phyloP scores from a whole-genome alignment of 1,139 yeast species.

The Hyphopichia khmerensis region DNA sequence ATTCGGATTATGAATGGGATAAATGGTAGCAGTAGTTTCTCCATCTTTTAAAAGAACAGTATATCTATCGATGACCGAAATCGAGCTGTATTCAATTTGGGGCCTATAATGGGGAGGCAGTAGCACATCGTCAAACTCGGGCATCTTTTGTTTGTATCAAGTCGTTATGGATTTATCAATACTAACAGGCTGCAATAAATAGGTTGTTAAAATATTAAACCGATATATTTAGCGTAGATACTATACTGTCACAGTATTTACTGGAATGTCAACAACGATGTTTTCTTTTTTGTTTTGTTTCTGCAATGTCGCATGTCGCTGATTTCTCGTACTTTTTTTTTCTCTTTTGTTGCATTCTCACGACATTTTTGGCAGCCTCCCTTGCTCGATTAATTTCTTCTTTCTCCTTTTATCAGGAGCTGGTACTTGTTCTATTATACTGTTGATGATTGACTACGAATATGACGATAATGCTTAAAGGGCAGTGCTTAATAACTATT shows the following conservation, averaged over 20 bases:
- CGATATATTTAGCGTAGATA: constrained; percentile 12
- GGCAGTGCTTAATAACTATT: too few relatives aligned
- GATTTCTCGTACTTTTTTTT: too few relatives aligned
- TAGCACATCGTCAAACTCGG: constrained; percentile 37
- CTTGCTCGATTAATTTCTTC: too few relatives aligned
- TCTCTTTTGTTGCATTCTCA: too few relatives aligned
- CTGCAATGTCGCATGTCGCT: neutral
- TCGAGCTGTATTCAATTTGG: constrained; percentile 34
- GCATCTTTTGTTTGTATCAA: constrained; percentile 17
- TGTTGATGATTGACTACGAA: too few relatives aligned
- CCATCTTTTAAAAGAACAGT: constrained; percentile 84
- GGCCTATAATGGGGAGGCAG: constrained; percentile 34
- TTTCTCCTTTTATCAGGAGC: too few relatives aligned
- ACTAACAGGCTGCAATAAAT: constrained; percentile 1
- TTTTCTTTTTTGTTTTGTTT: neutral
- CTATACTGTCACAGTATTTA: constrained; percentile 23
- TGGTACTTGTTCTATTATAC: too few relatives aligned
- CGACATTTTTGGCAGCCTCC: too few relatives aligned
- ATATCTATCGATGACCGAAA: constrained; percentile 36
- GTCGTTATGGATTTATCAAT: neutral
- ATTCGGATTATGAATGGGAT: constrained; percentile 68
- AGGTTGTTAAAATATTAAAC: neutral
- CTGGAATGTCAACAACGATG: constrained; percentile 19
- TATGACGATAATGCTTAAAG: too few relatives aligned
- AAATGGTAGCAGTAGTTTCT: constrained; percentile 87